Base-by-base conservation (phyloP, 1,139 yeast genomes). In the Magnusiomyces tetraspermus region DNA sequence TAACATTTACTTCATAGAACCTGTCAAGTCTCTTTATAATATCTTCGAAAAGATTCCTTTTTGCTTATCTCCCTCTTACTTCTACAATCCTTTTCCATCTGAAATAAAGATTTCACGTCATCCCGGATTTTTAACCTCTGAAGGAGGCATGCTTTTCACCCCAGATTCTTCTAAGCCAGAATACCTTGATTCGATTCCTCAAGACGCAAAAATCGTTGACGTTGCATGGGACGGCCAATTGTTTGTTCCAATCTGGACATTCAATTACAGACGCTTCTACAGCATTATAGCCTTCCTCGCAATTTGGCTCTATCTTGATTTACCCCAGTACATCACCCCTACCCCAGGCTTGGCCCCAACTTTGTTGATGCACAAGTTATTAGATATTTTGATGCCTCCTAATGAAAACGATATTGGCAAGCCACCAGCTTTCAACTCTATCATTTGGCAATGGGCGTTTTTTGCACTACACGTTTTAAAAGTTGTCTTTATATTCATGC, bases 271-370 rank as follows among this genome's bases (percentile, higher is more conserved):
- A 51, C 75, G 78, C 24, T 75, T 76, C 58, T 70, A 76, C 56
- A 59, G 75, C 1, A 73, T 82, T 50, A 56, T 77, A 19, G 52
- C 77, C 0, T 57, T 76, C 8, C 72, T 89, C 62, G 52, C 76
- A 15, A 71, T 71, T 21, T 92, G 98, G 97, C 76, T 92, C 57
- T 92, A 90, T 68, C 82, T 96, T 2, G 97, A 92, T 70, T 75
- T 92, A 65, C 98, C 98, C 0, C 96, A 88, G 64, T 78, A 75
- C 61, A 74, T 88, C 54, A 79, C 90, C 44, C 97, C 97, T 50
- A 90, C 97, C 2, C 97, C 97, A 0, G 97, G 97, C 30, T 76
- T 82, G 55, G 84, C 92, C 59, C 73, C 88, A 55, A 84, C 95
- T n/a, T 82, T 82, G 63, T 80, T 82, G 60, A 58, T 81, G 30